Percentiles rank a stretch among this genome's conserved stretches.
Evolutionary conservation across 306 rosid genomes (phyloP).

Genomic region (Medicago arabica): DNA sequence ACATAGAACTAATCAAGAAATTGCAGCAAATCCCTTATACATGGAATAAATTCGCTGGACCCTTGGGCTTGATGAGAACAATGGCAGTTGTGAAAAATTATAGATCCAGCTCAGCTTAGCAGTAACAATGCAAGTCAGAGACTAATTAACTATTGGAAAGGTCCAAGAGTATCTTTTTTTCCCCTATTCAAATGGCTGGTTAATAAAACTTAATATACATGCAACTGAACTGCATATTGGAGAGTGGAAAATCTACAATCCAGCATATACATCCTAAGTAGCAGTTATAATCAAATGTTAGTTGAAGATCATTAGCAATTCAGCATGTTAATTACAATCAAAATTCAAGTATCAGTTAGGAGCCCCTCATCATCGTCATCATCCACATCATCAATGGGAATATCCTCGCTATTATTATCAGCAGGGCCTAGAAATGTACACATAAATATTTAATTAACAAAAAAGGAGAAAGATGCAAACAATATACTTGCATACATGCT

Average conservation of each 20-base stretch:
- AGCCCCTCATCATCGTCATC: conserved; percentile 63
- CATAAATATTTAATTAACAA: conserved; percentile 10
- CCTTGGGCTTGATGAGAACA: conserved; percentile 5
- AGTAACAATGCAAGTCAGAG: background rate
- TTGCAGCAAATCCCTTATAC: background rate
- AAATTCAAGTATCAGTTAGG: conserved; percentile 35
- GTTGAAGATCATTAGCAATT: background rate
- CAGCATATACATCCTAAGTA: background rate
- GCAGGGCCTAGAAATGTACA: conserved; percentile 47
- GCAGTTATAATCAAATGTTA: background rate
- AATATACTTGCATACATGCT: background rate
- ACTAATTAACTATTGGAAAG: conserved; percentile 1
- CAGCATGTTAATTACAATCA: conserved; percentile 40
- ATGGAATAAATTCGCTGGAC: conserved; percentile 9
- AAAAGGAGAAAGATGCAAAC: background rate
- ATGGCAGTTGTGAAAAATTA: conserved; percentile 15
- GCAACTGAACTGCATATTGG: conserved; percentile 29
- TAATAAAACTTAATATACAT: conserved; percentile 31
- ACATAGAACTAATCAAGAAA: too few relatives aligned
- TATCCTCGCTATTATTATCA: conserved; percentile 61
- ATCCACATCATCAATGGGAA: conserved; percentile 81
- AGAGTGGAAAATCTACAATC: conserved; percentile 27
- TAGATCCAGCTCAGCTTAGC: too few relatives aligned
- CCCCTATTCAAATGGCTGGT: background rate
- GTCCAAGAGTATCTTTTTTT: background rate